These are phyloP conservation scores for Penicillium mononematosum DNA, from an alignment of 495 filamentous ascomycete genomes.

Conservation along the genomic window DNA sequence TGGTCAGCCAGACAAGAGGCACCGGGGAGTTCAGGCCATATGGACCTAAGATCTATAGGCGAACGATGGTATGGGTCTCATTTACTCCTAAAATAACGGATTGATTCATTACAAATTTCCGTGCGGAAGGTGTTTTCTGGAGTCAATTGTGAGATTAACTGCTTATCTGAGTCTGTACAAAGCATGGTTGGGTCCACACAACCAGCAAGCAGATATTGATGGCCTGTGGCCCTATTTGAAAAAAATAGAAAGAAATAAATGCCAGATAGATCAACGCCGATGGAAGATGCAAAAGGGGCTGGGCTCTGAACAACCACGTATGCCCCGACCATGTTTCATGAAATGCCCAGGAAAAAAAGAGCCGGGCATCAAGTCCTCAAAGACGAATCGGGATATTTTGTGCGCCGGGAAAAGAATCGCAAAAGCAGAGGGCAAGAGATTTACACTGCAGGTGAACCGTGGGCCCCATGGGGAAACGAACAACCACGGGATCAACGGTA, in stretches of 20 bases:
- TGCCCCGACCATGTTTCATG: slow-evolving; percentile 12
- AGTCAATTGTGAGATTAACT: slow-evolving; percentile 11
- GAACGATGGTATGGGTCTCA: not conserved
- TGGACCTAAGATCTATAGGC: not conserved
- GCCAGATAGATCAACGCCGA: slow-evolving; percentile 25
- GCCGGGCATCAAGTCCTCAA: slow-evolving; percentile 22
- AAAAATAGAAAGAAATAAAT: slow-evolving; percentile 12
- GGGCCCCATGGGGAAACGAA: not conserved
- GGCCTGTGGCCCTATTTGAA: not conserved
- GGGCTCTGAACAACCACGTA: slow-evolving; percentile 8
- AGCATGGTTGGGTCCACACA: not conserved
- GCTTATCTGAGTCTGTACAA: slow-evolving; percentile 12
- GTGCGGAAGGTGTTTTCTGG: not conserved
- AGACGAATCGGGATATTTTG: slow-evolving; percentile 22
- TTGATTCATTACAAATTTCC: not conserved
- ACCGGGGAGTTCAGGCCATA: too few relatives aligned
- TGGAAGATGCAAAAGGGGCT: slow-evolving; percentile 24
- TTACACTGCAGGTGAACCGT: slow-evolving; percentile 14
- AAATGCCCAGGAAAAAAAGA: slow-evolving; percentile 5
- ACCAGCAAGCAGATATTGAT: slow-evolving; percentile 14
- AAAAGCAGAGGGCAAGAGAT: slow-evolving; percentile 9
- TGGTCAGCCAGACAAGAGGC: too few relatives aligned
- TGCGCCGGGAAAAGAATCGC: slow-evolving; percentile 15
- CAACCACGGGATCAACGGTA: slow-evolving; percentile 28
- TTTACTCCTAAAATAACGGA: not conserved